These are phyloP conservation scores for Ophiostoma ips DNA, from an alignment of 2,329 filamentous ascomycete species.

Conservation along the genomic window DNA sequence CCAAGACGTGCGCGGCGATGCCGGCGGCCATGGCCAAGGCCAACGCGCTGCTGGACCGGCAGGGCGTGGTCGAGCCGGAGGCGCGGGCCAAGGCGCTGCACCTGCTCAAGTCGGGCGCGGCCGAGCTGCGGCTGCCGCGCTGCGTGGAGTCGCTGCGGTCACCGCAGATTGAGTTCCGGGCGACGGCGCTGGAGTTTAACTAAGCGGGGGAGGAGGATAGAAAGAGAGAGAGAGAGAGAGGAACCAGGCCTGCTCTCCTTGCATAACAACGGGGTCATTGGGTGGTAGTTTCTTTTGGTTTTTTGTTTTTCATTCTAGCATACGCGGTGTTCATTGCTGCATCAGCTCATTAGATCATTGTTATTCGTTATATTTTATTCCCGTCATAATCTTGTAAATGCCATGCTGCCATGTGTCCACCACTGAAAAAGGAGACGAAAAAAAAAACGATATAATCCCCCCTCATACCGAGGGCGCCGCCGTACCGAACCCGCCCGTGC, in stretches of 20 bases:
- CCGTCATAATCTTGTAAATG: too few species aligned
- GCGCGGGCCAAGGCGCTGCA: slow-evolving; percentile 44
- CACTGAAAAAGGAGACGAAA: too few species aligned
- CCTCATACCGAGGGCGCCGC: not conserved
- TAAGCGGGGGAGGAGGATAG: too few species aligned
- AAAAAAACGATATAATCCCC: too few species aligned
- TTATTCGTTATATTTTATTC: not conserved
- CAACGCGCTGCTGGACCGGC: slow-evolving; percentile 16
- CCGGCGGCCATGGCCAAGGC: slow-evolving; percentile 32
- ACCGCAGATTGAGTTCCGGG: slow-evolving; percentile 51
- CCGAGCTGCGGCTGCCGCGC: slow-evolving; percentile 72
- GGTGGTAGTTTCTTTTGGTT: slow-evolving; percentile 10
- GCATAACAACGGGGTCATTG: too few species aligned
- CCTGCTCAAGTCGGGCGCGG: slow-evolving; percentile 64
- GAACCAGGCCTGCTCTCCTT: too few species aligned
- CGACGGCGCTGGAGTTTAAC: slow-evolving; percentile 33
- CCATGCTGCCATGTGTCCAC: too few species aligned
- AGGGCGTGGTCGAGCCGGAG: slow-evolving; percentile 18
- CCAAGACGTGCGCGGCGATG: slow-evolving; percentile 53
- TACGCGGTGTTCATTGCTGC: not conserved
- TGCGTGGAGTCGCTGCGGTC: slow-evolving; percentile 54
- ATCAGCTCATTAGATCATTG: not conserved
- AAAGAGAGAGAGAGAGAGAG: too few species aligned
- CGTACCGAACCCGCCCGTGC: slow-evolving; percentile 45
- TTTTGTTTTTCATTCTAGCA: not conserved